Conservation (phyloP, 1,284 basidiomycete genomes). For the Moniliella sp. region DNA sequence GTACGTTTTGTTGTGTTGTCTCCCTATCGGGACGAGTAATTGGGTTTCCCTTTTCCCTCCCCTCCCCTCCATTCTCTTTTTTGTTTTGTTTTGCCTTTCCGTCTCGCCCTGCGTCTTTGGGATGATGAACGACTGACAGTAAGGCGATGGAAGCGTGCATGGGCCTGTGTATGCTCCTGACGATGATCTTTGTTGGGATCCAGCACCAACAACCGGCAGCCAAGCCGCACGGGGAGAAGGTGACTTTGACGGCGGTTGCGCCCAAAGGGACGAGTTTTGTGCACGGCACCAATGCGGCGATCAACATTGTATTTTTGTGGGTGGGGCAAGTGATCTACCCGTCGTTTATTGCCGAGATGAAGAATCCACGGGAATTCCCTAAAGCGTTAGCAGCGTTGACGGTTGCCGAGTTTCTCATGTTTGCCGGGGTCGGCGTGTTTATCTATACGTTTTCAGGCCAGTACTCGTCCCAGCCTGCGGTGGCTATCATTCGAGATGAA, state of each 20-base stretch:
- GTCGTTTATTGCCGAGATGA: constrained; percentile 3
- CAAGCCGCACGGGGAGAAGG: not conserved
- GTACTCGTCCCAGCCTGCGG: constrained; percentile 41
- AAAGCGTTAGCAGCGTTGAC: constrained; percentile 5
- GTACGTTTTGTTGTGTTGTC: not conserved
- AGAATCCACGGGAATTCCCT: constrained; percentile 5
- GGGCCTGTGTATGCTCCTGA: constrained; percentile 6
- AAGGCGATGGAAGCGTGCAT: constrained; percentile 2
- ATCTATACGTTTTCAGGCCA: constrained; percentile 20
- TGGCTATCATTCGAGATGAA: constrained; percentile 37
- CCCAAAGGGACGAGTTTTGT: constrained; percentile 3
- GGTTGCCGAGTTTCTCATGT: constrained; percentile 4
- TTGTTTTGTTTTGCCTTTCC: too few relatives aligned
- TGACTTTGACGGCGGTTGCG: constrained; percentile 3
- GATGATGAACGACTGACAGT: too few relatives aligned
- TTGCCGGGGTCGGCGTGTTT: constrained; percentile 3
- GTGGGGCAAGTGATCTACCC: constrained; percentile 5
- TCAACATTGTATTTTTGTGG: constrained; percentile 28
- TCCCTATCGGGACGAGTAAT: too few relatives aligned
- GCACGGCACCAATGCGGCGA: constrained; percentile 32
- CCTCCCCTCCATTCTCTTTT: too few relatives aligned
- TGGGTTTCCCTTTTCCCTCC: too few relatives aligned
- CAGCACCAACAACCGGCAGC: constrained; percentile 1
- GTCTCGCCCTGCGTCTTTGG: too few relatives aligned
- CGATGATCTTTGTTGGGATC: constrained; percentile 1